These are phyloP conservation scores for Elsinoe fawcettii DNA, from an alignment of 2,329 filamentous ascomycete genomes.

Conservation along the genomic window DNA sequence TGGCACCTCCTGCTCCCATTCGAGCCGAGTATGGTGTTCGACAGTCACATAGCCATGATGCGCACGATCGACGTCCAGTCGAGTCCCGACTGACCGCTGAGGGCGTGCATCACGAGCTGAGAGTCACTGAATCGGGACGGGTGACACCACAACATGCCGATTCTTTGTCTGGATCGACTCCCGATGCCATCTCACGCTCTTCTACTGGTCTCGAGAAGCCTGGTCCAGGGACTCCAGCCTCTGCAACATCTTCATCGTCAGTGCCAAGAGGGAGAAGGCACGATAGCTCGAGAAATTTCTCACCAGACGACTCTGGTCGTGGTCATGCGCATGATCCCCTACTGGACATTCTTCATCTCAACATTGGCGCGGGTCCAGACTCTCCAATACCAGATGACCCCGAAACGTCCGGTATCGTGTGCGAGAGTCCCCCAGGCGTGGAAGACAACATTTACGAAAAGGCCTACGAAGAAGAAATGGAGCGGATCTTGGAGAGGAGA, in stretches of 20 bases:
- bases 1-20: slow-evolving; percentile 50
- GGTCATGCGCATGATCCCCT: slow-evolving; percentile 58
- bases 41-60: slow-evolving; percentile 44
- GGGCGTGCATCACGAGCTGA: slow-evolving; percentile 45
- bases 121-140: slow-evolving; percentile 20
- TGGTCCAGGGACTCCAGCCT: neutral
- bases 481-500: slow-evolving; percentile 54
- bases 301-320: slow-evolving; percentile 36
- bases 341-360: slow-evolving; percentile 61
- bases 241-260: neutral
- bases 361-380: slow-evolving; percentile 60
- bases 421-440: slow-evolving; percentile 75
- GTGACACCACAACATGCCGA: slow-evolving; percentile 5
- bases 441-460: slow-evolving; percentile 84
- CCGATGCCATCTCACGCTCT: neutral
- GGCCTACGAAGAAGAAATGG: slow-evolving; percentile 76
- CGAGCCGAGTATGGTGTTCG: slow-evolving; percentile 27
- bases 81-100: slow-evolving; percentile 46
- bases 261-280: neutral
- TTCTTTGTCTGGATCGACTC: neutral
- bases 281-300: slow-evolving; percentile 8
- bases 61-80: slow-evolving; percentile 42
- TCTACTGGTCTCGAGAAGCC: neutral
- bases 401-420: slow-evolving; percentile 48
- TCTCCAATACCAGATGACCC: slow-evolving; percentile 30